Base-by-base conservation (phyloP, 1,284 basidiomycete genomes). In the Calocybe gambosa region DNA sequence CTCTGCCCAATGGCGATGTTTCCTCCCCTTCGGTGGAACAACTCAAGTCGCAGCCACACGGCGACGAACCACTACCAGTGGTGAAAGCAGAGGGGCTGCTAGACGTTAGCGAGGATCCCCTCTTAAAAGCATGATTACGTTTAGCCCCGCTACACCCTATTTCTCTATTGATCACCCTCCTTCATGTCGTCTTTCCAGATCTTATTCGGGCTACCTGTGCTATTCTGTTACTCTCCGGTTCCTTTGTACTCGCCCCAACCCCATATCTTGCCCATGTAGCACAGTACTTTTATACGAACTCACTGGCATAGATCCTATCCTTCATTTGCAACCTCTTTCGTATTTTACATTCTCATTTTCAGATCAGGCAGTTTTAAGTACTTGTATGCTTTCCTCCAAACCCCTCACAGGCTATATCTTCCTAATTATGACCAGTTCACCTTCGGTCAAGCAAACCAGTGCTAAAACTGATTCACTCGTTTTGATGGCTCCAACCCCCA, bases 391-490 rank as follows among this genome's bases (percentile, higher is more conserved):
- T 48, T 19, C 42, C 31, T 33, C 29, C 7, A 21, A 26, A 42
- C 26, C 31, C 12, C 39, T 16, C 39, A 28, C 13, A n/a, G 16
- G 31, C 23, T 50, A 52, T 3, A 39, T 41, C 49, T 55, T 56
- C 44, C 64, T 70, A 47, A 93, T 64, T 43, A 93, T 62, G 5
- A 90, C 74, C 34, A 94, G 57, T 59, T 85, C 78, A 21, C 72
- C 76, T 64, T 96, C 93, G 48, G 87, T 89, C 41, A 97, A 66
- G 47, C 85, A 89, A 1, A 89, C 61, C 1, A 93, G 63, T 0
- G 80, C 65, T 3, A 55, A 48, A 8, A 69, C 59, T 7, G 55
- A 69, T 20, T 55, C 59, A 1, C 47, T 50, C 8, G 56, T 58
- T 28, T 62, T 56, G 16, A 88, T 57, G 8, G 67, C 67, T 0